Conservation (phyloP, 257 asterid species). For the Nicotiana noctiflora region DNA sequence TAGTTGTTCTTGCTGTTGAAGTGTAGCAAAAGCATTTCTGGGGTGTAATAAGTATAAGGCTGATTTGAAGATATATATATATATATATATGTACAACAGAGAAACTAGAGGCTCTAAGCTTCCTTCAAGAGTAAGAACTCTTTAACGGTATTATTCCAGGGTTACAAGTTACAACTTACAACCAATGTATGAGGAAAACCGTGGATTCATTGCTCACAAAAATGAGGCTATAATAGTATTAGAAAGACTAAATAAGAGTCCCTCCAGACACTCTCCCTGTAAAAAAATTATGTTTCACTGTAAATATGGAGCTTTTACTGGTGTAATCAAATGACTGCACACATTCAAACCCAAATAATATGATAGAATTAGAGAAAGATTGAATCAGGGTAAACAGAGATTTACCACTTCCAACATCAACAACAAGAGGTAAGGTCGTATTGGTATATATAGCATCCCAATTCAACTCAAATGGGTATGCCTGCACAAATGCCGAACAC, state of each 20-base stretch:
- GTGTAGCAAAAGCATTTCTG: neutral
- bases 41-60: neutral
- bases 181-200: neutral
- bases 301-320: neutral
- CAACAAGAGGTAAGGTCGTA: constrained; percentile 63
- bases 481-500: constrained; percentile 36
- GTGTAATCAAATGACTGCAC: neutral
- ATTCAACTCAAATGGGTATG: constrained; percentile 58
- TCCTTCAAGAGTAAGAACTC: neutral
- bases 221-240: neutral
- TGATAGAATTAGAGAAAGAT: constrained; percentile 1
- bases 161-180: neutral
- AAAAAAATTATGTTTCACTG: neutral
- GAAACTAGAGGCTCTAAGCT: neutral
- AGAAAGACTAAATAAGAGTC: neutral
- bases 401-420: constrained; percentile 93
- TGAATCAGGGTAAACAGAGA: neutral
- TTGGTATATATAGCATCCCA: constrained; percentile 56
- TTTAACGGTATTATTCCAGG: neutral
- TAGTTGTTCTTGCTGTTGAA: neutral
- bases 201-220: neutral
- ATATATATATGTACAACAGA: neutral
- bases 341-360: neutral
- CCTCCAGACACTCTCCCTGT: neutral
- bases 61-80: neutral